Base-by-base conservation (phyloP, 768 basidiomycete genomes). In the Mycena crocata region DNA sequence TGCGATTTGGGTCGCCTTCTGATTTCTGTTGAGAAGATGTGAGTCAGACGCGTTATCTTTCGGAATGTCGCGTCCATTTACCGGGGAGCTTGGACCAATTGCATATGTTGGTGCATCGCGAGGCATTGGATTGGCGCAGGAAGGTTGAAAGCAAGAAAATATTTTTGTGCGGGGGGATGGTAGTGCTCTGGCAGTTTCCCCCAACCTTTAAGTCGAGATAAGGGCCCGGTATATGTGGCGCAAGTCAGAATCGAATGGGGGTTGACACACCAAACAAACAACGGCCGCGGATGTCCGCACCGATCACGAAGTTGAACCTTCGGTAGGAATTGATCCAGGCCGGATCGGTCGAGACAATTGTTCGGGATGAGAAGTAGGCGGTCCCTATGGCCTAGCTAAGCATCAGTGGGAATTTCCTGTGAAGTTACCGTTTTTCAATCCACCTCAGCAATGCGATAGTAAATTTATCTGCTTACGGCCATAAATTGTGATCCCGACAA, bases 31-130 rank as follows among this genome's bases (percentile, higher is more conserved):
- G 14, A 23, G 10, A 21, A 42, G 2, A n/a, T 35, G 21, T 52
- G 35, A 46, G 40, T 12, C 19, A 52, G 59, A 64, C 63, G 49
- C 63, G 56, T 64, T 64, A 64, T 64, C 63, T 64, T 15, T 35
- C 13, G 28, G 14, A 35, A n/a, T 0, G 56, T 31, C 55, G 55
- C 63, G 56, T 64, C 49, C n/a, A 51, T 28, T 44, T 51, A 64
- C 63, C 31, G 48, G 40, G 10, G 55, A 19, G 26, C 55, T 64
- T 19, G 56, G 23, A 26, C 60, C 40, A 34, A 23, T 42, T 44
- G 48, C 10, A 23, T 57, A 51, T 3, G 34, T 24, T 26, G n/a
- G 31, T 34, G 15, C n/a, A 30, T 57, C 62, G 55, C 46, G 55
- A 32, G 62, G 63, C 63, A 64, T 64, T 28, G 9, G 15, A 52